phyloP scores from a whole-genome alignment of 345 rosid genomes.

The Eucalyptus cloeziana region DNA sequence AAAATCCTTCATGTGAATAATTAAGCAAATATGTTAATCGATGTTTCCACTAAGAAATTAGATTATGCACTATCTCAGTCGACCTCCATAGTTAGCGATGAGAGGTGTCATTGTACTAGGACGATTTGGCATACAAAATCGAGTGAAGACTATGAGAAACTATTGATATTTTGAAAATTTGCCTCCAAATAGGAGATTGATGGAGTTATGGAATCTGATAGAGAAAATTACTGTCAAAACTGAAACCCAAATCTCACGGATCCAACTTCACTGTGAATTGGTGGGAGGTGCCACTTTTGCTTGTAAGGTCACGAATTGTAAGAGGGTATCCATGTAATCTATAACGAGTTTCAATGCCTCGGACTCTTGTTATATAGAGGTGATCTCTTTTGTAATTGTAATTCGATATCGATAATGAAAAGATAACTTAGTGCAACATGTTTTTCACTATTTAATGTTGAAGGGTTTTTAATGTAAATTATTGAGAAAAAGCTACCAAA shows the following conservation, averaged over 20 bases:
- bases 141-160: background rate
- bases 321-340: background rate
- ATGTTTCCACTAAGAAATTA: background rate
- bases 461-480: background rate
- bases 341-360: background rate
- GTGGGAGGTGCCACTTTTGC: background rate
- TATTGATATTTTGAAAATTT: background rate
- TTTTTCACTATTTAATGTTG: background rate
- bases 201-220: background rate
- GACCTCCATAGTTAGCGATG: background rate
- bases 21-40: background rate
- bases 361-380: background rate
- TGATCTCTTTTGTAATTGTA: background rate
- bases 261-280: background rate
- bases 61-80: background rate
- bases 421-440: background rate
- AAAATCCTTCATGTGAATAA: background rate
- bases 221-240: background rate
- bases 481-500: too few species aligned
- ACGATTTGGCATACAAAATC: background rate
- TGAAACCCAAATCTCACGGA: background rate
- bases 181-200: background rate
- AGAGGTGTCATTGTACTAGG: background rate
- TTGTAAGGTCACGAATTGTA: background rate
- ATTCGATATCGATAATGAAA: background rate